These are phyloP conservation scores for Scedosporium minutisporum DNA, from an alignment of 2,329 filamentous ascomycete species.

Conservation along the genomic window DNA sequence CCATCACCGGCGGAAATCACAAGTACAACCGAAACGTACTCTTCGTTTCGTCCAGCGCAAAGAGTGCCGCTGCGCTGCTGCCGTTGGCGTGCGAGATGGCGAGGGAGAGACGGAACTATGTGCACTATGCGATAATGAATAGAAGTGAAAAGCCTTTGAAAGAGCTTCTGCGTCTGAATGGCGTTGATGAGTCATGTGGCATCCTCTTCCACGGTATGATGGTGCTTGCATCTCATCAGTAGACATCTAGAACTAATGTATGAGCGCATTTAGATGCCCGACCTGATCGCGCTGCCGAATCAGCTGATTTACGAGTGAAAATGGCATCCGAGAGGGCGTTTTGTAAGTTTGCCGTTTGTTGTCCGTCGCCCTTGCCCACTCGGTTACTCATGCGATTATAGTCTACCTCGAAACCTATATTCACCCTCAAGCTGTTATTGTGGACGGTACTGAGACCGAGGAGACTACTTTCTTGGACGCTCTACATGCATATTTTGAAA, in stretches of 20 bases:
- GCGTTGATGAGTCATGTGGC: conserved; percentile 61
- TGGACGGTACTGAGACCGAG: conserved; percentile 59
- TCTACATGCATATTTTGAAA: conserved; percentile 43
- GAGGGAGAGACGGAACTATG: conserved; percentile 53
- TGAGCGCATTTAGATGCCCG: conserved; percentile 53
- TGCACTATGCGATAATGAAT: conserved; percentile 76
- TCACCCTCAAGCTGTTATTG: conserved; percentile 65
- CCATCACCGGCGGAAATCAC: conserved; percentile 36
- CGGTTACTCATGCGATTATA: conserved; percentile 15
- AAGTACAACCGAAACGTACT: conserved; percentile 59
- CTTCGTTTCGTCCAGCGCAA: conserved; percentile 67
- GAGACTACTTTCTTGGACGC: conserved; percentile 57
- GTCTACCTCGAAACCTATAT: conserved; percentile 63
- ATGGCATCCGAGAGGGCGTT: conserved; percentile 55
- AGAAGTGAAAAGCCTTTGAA: conserved; percentile 59
- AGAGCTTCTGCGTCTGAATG: conserved; percentile 67
- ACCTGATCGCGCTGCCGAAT: conserved; percentile 60
- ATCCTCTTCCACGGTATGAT: conserved; percentile 47
- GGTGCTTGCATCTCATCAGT: not conserved
- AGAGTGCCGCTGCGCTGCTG: conserved; percentile 62
- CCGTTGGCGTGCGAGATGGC: conserved; percentile 87
- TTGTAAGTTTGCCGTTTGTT: conserved; percentile 27
- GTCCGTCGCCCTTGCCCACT: not conserved
- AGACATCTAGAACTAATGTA: not conserved
- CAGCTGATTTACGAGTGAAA: conserved; percentile 60